phyloP scores from a whole-genome alignment of 2,329 filamentous ascomycete species.

The Trichophyton simii region DNA sequence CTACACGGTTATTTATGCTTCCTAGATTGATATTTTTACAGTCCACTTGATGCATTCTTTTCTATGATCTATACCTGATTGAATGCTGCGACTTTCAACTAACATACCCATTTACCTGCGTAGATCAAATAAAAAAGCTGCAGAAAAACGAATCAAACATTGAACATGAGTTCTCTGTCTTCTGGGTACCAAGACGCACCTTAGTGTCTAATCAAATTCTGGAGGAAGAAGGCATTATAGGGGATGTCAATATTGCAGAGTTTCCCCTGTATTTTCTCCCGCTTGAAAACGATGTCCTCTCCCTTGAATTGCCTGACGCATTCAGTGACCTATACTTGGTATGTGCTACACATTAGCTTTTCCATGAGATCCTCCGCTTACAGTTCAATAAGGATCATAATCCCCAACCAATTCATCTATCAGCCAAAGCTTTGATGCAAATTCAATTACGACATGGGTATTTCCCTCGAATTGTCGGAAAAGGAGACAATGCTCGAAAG shows the following conservation, averaged over 20 bases:
- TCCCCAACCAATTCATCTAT: constrained; percentile 74
- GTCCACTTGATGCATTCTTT: neutral
- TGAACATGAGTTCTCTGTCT: constrained; percentile 91
- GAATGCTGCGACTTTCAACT: constrained; percentile 46
- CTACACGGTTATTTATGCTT: constrained; percentile 47
- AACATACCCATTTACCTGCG: constrained; percentile 32
- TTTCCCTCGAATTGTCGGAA: constrained; percentile 87
- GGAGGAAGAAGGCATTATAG: constrained; percentile 84
- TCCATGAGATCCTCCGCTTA: constrained; percentile 14
- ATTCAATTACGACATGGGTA: constrained; percentile 85
- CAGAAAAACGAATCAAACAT: constrained; percentile 68
- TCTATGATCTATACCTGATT: neutral
- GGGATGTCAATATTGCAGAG: constrained; percentile 80
- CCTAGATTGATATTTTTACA: constrained; percentile 32
- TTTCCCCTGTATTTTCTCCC: constrained; percentile 83
- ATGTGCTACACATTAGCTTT: constrained; percentile 17
- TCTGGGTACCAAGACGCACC: constrained; percentile 89
- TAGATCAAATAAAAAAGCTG: constrained; percentile 83
- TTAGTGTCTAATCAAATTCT: constrained; percentile 81
- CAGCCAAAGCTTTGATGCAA: constrained; percentile 86
- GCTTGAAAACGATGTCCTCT: constrained; percentile 79
- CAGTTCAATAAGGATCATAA: constrained; percentile 54
- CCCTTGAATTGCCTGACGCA: constrained; percentile 75
- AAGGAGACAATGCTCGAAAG: constrained; percentile 84
- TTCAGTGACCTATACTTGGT: constrained; percentile 78